Evolutionary conservation across 805 yeast species (phyloP).

Genomic region (Brettanomyces custersianus): DNA sequence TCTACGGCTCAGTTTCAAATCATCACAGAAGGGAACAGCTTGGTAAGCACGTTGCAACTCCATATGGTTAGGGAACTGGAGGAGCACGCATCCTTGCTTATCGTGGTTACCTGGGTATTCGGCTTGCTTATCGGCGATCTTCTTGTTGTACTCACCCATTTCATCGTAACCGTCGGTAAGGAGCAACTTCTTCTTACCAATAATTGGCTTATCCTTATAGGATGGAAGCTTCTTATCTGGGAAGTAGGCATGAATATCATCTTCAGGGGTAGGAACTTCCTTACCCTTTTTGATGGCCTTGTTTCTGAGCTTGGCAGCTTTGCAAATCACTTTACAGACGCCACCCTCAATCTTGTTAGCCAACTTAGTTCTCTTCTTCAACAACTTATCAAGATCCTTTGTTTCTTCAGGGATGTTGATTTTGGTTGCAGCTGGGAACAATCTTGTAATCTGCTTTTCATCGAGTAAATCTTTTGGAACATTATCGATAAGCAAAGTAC

Average conservation of each 20-base stretch:
- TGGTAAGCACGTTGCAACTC: slow-evolving; percentile 88
- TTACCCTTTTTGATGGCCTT: slow-evolving; percentile 45
- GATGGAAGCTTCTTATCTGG: slow-evolving; percentile 74
- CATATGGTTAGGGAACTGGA: slow-evolving; percentile 75
- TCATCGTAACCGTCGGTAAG: slow-evolving; percentile 62
- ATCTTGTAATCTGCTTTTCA: slow-evolving; percentile 42
- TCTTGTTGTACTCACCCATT: slow-evolving; percentile 58
- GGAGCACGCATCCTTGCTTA: slow-evolving; percentile 60
- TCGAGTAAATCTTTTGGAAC: slow-evolving; percentile 38
- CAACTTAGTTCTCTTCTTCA: slow-evolving; percentile 56
- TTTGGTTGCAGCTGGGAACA: slow-evolving; percentile 55
- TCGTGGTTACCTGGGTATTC: slow-evolving; percentile 35
- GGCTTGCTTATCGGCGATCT: slow-evolving; percentile 52
- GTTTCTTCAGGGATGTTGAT: slow-evolving; percentile 60
- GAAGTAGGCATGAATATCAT: slow-evolving; percentile 54
- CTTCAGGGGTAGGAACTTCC: slow-evolving; percentile 45
- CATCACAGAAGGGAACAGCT: slow-evolving; percentile 50
- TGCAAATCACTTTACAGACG: slow-evolving; percentile 49
- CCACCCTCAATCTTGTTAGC: slow-evolving; percentile 55
- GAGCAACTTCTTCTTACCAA: slow-evolving; percentile 82
- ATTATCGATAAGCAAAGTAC: slow-evolving; percentile 67
- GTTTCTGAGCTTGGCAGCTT: slow-evolving; percentile 46
- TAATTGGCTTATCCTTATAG: slow-evolving; percentile 58
- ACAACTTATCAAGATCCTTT: slow-evolving; percentile 43
- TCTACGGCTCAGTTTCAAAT: slow-evolving; percentile 37